phyloP scores from a whole-genome alignment of 805 yeast genomes.

The Suhomyces sp. region DNA sequence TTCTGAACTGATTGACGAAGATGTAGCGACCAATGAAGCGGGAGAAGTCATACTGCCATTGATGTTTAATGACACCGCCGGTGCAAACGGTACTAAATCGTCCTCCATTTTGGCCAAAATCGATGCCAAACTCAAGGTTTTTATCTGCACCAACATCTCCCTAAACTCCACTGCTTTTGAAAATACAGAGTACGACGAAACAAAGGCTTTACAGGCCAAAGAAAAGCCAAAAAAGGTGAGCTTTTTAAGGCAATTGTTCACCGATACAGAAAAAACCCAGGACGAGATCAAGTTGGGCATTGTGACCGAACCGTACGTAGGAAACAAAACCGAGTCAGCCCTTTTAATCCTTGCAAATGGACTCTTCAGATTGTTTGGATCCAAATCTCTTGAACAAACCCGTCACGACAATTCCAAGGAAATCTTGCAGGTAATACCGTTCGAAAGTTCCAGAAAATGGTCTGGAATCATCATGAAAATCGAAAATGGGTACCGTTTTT shows the following conservation, averaged over 20 bases:
- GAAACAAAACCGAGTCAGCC: constrained; percentile 95
- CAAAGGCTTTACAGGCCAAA: constrained; percentile 21
- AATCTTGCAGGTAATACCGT: constrained; percentile 75
- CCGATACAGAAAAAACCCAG: constrained; percentile 7
- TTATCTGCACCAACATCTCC: constrained; percentile 54
- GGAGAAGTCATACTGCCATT: constrained; percentile 7
- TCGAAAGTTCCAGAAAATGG: constrained; percentile 92
- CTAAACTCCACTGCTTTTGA: constrained; percentile 91
- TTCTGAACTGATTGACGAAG: background rate
- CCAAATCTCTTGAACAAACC: constrained; percentile 43
- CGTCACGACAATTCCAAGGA: constrained; percentile 22
- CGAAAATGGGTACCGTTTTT: constrained; percentile 53
- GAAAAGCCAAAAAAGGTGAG: constrained; percentile 29
- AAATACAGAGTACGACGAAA: constrained; percentile 46
- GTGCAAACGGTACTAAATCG: constrained; percentile 21
- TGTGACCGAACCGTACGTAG: constrained; percentile 63
- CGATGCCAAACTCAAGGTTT: constrained; percentile 18
- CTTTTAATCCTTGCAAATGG: constrained; percentile 64
- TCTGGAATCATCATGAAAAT: constrained; percentile 70
- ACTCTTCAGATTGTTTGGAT: constrained; percentile 46
- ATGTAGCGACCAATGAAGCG: background rate
- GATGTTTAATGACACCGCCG: constrained; percentile 51
- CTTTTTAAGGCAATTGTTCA: constrained; percentile 26
- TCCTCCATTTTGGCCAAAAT: constrained; percentile 19
- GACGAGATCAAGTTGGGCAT: constrained; percentile 12